Base-by-base conservation (phyloP, 345 rosid genomes). In the Cardamine chenopodiifolia region DNA sequence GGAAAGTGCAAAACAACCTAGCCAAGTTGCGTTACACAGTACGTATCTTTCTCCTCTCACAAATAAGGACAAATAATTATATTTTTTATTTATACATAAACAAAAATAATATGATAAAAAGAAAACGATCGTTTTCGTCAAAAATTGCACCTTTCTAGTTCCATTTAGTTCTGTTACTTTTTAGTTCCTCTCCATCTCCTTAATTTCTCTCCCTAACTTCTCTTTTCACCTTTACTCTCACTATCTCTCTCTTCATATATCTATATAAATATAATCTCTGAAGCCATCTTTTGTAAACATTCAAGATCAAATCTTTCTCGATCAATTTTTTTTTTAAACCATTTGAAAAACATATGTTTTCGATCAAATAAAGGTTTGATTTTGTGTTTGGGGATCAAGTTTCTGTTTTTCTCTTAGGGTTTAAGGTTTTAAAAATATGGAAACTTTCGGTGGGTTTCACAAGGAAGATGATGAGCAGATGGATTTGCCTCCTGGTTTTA, bases 401-500 rank as follows among this genome's bases (percentile, higher is more conserved):
- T 52, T 68, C 31, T 54, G 34, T 8, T 52, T 53, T 53, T 70
- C 66, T 78, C 56, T 4, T 66, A 78, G 86, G 83, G 83, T 82
- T 77, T 79, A 86, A 52, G 62, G 66, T 50, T 69, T 26, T 8
- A 37, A 29, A 66, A 60, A 23, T 63, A 90, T 89, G 90, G 89
- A 81, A 68, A 62, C 73, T 32, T 60, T 77, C 71, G 47, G 76
- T 49, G 83, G 61, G 34, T 7, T 80, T 70, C 85, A 62, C n/a
- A 83, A 77, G 82, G 97, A 84, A 73, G 90, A 85, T 62, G 90
- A 83, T 31, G 75, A 76, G 66, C 80, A 77, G 79, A 86, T 91
- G 79, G 93, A 88, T 76, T 84, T 94, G 71, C 98, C 93, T 0
- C 98, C 98, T 3, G 98, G 98, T 1, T 93, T 93, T 66, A 70